Evolutionary conservation across 257 asterid genomes (phyloP), one percentile per base, ranked within the genome.

Genomic region (Lavandula angustifolia): DNA sequence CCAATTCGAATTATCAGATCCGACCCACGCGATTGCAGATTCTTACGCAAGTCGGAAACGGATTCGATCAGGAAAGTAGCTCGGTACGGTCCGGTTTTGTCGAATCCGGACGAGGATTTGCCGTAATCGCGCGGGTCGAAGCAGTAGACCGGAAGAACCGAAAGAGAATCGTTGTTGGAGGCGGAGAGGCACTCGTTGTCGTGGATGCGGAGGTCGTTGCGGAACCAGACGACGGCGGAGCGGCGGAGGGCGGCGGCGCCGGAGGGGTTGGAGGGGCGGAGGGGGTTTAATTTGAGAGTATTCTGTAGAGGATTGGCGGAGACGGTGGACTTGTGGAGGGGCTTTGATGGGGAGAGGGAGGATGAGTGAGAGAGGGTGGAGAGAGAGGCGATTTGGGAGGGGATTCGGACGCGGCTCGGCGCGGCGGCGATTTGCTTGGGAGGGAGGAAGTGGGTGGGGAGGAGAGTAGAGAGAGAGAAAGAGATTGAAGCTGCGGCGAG

Each of bases 51-150:
- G 70, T 94, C 84, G 4, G 87, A 27, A 16, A 94, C 95, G 1
- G 98, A 90, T 62, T 94, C 95, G 6, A 91, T 69, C 75, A 94
- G 13, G 53, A 94, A 94, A 2, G 82, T 80, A 5, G 97, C 96
- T 2, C 96, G 73, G 54, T 83, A 79, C 1, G 95, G 97, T 38
- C 99, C 99, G 5, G 96, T 90, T 54, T 86, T 87, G 73, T 87
- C 92, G 63, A 87, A 94, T 41, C 97, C 95, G 3, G 97, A 87
- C 0, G 96, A 73, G 1, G 99, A 90, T 41, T 87, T 90, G 0
- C 96, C 99, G 27, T 87, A 94, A 59, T 90, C 99, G 5, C 92
- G 68, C 0, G 98, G 99, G 89, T 94, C 98, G 72, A 94, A 94
- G 75, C 95, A 86, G 89, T 87, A 94, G 22, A 94, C 89, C 0